Conservation (phyloP, 495 filamentous ascomycete genomes). For the Xylaria venustula region DNA sequence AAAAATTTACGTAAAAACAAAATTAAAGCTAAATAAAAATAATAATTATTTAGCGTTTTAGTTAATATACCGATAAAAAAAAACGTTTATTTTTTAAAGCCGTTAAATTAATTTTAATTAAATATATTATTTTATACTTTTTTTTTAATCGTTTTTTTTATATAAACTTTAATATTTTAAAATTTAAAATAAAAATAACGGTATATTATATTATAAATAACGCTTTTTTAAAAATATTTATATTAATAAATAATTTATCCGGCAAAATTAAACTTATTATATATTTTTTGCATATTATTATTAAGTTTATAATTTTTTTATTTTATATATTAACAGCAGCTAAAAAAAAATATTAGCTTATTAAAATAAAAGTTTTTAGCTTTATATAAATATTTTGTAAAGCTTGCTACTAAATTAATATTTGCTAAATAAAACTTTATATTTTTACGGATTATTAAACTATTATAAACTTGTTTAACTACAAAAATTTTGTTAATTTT, state of each 20-base stretch:
- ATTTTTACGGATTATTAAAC: background rate
- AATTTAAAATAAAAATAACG: background rate
- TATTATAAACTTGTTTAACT: background rate
- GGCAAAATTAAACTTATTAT: background rate
- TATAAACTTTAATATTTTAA: constrained; percentile 5
- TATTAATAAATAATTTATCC: background rate
- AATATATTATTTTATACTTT: background rate
- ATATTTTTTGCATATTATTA: background rate
- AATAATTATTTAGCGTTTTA: background rate
- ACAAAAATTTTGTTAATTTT: background rate
- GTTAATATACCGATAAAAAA: background rate
- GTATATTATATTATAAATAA: background rate
- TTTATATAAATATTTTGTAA: background rate
- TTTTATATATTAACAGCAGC: background rate
- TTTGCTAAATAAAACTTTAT: background rate
- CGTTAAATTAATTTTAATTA: background rate
- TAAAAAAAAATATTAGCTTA: constrained; percentile 4
- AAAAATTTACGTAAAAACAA: background rate
- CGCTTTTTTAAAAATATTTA: background rate
- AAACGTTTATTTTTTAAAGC: background rate
- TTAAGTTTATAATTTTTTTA: background rate
- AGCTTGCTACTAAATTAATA: background rate
- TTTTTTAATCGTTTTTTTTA: background rate
- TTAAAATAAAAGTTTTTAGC: background rate
- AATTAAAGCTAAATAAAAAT: background rate